Conservation (phyloP, 2,329 filamentous ascomycete species). For the Penicillium sp. region DNA sequence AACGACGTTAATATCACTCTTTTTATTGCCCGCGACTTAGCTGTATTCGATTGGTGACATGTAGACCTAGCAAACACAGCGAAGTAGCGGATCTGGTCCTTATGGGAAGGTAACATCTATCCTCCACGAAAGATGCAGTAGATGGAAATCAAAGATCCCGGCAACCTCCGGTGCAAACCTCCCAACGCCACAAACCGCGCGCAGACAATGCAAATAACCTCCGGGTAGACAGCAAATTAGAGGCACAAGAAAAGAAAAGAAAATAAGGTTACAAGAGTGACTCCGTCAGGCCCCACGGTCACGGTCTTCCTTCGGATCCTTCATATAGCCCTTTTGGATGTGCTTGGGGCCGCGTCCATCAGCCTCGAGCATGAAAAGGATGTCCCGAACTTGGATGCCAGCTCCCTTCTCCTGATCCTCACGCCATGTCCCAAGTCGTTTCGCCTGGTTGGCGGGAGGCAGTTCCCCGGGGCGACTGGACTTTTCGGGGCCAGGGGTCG, state of each 20-base stretch:
- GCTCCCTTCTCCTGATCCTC: constrained; percentile 75
- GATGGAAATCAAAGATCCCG: constrained; percentile 8
- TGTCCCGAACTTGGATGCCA: constrained; percentile 80
- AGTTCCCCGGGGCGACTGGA: constrained; percentile 26
- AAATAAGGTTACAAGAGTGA: constrained; percentile 22
- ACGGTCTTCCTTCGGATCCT: constrained; percentile 43
- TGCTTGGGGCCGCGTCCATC: constrained; percentile 59
- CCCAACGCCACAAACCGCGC: constrained; percentile 20
- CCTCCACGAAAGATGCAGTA: background rate
- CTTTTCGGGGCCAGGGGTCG: constrained; percentile 32
- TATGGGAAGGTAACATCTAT: background rate
- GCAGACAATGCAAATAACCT: constrained; percentile 20
- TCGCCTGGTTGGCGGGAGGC: constrained; percentile 46
- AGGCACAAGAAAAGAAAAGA: constrained; percentile 8
- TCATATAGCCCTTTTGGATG: constrained; percentile 45
- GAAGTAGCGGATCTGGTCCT: background rate
- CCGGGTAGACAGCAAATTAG: constrained; percentile 13
- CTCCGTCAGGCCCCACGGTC: constrained; percentile 30
- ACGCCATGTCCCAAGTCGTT: constrained; percentile 68
- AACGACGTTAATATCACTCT: background rate
- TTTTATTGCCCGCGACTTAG: background rate
- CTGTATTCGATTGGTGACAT: background rate
- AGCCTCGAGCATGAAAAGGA: constrained; percentile 73
- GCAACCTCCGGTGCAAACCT: constrained; percentile 4
- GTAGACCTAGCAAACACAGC: background rate